phyloP scores from a whole-genome alignment of 2,329 filamentous ascomycete genomes.

The Diaporthe citrichinensis region DNA sequence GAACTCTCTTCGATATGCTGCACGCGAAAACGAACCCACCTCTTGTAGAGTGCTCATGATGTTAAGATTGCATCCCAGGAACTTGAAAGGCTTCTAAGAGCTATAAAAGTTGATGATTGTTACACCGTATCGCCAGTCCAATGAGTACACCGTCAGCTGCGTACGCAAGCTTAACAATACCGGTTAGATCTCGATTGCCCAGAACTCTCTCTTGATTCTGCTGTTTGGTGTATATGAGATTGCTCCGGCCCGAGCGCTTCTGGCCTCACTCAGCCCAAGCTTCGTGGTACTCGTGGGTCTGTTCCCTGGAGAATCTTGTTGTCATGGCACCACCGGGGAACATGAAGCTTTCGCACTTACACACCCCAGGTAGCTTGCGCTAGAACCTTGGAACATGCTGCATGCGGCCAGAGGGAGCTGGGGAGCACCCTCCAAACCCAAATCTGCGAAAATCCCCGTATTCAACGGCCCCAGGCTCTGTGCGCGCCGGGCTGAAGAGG shows the following conservation, averaged over 20 bases:
- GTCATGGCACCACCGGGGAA: conserved; percentile 31
- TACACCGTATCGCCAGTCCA: background rate
- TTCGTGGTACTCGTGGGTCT: conserved; percentile 8
- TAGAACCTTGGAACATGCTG: conserved; percentile 17
- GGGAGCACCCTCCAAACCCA: conserved; percentile 15
- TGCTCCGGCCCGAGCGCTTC: conserved; percentile 10
- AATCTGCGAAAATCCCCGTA: conserved; percentile 5
- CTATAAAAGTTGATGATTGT: too few species aligned
- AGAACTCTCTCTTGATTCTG: conserved; percentile 17
- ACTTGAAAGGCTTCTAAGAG: too few species aligned
- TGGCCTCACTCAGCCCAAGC: conserved; percentile 6
- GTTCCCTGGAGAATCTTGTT: conserved; percentile 13
- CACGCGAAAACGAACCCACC: too few species aligned
- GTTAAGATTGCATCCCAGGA: too few species aligned
- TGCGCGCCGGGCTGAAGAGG: conserved; percentile 22
- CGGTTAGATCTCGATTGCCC: conserved; percentile 16
- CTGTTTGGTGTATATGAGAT: conserved; percentile 18
- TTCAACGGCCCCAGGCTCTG: conserved; percentile 28
- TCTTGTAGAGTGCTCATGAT: too few species aligned
- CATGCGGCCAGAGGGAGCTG: conserved; percentile 13
- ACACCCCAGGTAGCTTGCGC: conserved; percentile 13
- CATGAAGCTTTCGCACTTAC: conserved; percentile 19
- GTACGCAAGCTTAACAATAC: background rate
- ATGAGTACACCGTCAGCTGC: background rate
- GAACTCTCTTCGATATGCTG: too few species aligned